Conservation (phyloP, 2,329 filamentous ascomycete species). For the Xylariales sp. region DNA sequence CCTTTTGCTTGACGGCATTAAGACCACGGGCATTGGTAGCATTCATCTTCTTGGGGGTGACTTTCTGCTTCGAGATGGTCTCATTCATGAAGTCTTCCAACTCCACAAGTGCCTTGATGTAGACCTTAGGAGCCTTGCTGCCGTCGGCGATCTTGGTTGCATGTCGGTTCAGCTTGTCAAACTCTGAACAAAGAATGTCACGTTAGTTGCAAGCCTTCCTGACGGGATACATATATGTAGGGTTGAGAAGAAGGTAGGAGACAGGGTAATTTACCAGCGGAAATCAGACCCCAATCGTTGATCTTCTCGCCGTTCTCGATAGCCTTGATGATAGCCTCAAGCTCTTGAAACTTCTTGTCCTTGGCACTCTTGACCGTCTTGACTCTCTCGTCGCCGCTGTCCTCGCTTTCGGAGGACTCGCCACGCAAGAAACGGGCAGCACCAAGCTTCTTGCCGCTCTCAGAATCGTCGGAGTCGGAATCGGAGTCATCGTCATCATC, state of each 20-base stretch:
- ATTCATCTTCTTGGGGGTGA: constrained; percentile 97
- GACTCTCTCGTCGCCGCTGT: constrained; percentile 81
- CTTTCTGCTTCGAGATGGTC: constrained; percentile 91
- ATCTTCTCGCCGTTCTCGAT: constrained; percentile 99
- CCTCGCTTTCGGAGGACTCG: constrained; percentile 70
- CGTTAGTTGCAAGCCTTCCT: not conserved
- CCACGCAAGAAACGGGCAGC: constrained; percentile 80
- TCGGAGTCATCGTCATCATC: constrained; percentile 49
- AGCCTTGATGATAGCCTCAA: constrained; percentile 81
- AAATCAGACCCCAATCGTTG: constrained; percentile 93
- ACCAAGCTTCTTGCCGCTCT: constrained; percentile 62
- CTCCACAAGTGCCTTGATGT: constrained; percentile 89
- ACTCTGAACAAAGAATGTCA: constrained; percentile 53
- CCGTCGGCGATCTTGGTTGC: constrained; percentile 73
- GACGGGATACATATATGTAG: constrained; percentile 33
- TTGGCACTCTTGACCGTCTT: constrained; percentile 95
- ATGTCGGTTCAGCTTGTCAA: constrained; percentile 90
- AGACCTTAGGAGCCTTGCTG: constrained; percentile 80
- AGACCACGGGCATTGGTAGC: constrained; percentile 89
- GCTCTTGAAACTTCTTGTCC: constrained; percentile 92
- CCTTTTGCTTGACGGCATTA: constrained; percentile 95
- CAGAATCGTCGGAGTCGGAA: constrained; percentile 57
- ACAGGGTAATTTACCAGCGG: too few species aligned
- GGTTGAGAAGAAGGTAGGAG: too few species aligned
- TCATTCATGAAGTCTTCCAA: constrained; percentile 94